Percentiles rank a stretch among this genome's conserved stretches.
Conservation (phyloP, 495 filamentous ascomycete genomes). For the Aspergillus campestris region DNA sequence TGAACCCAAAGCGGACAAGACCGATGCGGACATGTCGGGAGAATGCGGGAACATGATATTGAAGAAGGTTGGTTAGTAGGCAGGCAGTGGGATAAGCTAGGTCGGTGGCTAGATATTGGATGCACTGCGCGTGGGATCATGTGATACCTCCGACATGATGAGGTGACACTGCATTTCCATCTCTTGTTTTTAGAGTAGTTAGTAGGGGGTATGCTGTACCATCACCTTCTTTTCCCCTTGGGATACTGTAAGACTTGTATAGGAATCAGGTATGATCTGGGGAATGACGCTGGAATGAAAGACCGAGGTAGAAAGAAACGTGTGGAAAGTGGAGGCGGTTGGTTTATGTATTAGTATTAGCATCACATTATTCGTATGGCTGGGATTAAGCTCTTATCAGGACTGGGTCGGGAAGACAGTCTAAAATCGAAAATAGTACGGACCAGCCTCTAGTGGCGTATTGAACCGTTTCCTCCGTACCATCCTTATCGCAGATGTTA, state of each 20-base stretch:
- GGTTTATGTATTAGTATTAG: slow-evolving; percentile 29
- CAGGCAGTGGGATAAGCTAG: too few relatives aligned
- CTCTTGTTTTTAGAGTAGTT: background rate
- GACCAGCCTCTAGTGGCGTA: too few relatives aligned
- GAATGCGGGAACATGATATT: slow-evolving; percentile 16
- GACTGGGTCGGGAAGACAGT: slow-evolving; percentile 5
- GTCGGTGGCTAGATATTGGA: too few relatives aligned
- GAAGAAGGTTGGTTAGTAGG: too few relatives aligned
- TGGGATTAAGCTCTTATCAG: slow-evolving; percentile 20
- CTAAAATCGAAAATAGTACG: too few relatives aligned
- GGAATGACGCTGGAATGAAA: too few relatives aligned
- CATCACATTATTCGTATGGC: slow-evolving; percentile 13
- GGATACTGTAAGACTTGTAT: too few relatives aligned
- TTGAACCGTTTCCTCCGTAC: too few relatives aligned
- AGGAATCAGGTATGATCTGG: too few relatives aligned
- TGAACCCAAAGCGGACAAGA: slow-evolving; percentile 35
- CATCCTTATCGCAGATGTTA: too few relatives aligned
- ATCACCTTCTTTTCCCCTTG: too few relatives aligned
- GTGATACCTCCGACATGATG: slow-evolving; percentile 14
- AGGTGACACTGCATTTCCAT: background rate
- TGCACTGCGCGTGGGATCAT: slow-evolving; percentile 19
- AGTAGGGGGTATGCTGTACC: background rate
- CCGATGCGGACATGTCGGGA: slow-evolving; percentile 13
- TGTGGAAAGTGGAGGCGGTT: slow-evolving; percentile 8
- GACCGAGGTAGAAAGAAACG: background rate